Percentiles rank a stretch among this genome's conserved stretches.
phyloP scores from a whole-genome alignment of 1,284 basidiomycete genomes.

The Melampsora larici-populina region DNA sequence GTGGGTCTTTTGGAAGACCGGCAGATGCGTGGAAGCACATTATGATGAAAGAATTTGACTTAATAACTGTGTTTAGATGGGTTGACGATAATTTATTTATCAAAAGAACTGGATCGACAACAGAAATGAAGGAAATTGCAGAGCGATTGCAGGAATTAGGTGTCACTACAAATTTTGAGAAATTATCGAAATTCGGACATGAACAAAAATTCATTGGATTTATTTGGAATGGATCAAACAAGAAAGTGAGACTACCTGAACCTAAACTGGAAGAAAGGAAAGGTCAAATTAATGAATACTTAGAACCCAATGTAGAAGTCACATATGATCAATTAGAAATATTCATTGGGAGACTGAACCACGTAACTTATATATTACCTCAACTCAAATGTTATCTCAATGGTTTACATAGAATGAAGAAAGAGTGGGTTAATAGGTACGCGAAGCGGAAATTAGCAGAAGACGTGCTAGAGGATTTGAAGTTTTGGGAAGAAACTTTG shows the following conservation, averaged over 20 bases:
- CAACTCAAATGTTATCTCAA: slow-evolving; percentile 3
- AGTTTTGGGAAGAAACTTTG: not conserved
- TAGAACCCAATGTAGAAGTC: not conserved
- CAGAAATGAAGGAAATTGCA: too few species aligned
- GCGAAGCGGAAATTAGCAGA: not conserved
- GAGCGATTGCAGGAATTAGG: not conserved
- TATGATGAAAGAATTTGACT: not conserved
- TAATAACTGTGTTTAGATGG: slow-evolving; percentile 1
- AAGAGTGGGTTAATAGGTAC: not conserved
- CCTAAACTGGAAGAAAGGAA: not conserved
- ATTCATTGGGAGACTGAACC: not conserved
- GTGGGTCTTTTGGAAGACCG: slow-evolving; percentile 4
- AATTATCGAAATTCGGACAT: not conserved
- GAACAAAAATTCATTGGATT: slow-evolving; percentile 6
- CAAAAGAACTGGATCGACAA: not conserved
- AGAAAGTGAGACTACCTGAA: not conserved
- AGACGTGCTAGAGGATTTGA: not conserved
- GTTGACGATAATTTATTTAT: not conserved
- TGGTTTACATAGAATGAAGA: not conserved
- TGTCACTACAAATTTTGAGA: not conserved
- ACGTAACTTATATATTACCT: not conserved
- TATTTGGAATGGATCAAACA: not conserved
- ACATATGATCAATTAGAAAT: not conserved
- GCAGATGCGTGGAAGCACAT: slow-evolving; percentile 22
- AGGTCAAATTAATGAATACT: not conserved